phyloP scores from a whole-genome alignment of 305 asterid genomes.

The Fraxinus sp. region DNA sequence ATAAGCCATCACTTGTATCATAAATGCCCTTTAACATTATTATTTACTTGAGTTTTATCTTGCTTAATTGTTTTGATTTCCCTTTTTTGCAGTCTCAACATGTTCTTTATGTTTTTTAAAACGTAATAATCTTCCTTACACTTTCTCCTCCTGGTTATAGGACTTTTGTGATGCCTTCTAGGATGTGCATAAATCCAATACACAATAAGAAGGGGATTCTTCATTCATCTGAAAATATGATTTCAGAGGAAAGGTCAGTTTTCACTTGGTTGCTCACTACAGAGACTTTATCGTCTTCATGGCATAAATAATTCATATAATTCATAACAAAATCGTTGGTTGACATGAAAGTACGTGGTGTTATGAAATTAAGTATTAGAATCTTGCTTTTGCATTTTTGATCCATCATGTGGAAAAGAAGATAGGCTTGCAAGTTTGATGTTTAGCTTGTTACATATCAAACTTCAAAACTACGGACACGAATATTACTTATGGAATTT shows the following conservation, averaged over 20 bases:
- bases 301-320: neutral
- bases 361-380: neutral
- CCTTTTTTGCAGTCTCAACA: neutral
- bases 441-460: neutral
- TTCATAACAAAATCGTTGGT: neutral
- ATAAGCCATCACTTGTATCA: neutral
- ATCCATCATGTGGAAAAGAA: neutral
- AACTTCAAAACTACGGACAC: neutral
- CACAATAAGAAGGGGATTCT: conserved; percentile 90
- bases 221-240: conserved; percentile 48
- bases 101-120: neutral
- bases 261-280: conserved; percentile 1
- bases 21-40: neutral
- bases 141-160: conserved; percentile 45
- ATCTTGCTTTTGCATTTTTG: conserved; percentile 1
- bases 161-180: conserved; percentile 93
- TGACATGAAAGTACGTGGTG: neutral
- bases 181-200: conserved; percentile 89
- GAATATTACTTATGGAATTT: neutral
- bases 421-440: neutral
- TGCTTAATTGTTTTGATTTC: neutral
- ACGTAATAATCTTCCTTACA: neutral
- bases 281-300: neutral
- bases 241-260: conserved; percentile 66
- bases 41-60: neutral